A percentile compares a stretch with the other conserved stretches of the same genome.
phyloP scores from a whole-genome alignment of 78 protist species.

The Anaeramoeba flamelloides region DNA sequence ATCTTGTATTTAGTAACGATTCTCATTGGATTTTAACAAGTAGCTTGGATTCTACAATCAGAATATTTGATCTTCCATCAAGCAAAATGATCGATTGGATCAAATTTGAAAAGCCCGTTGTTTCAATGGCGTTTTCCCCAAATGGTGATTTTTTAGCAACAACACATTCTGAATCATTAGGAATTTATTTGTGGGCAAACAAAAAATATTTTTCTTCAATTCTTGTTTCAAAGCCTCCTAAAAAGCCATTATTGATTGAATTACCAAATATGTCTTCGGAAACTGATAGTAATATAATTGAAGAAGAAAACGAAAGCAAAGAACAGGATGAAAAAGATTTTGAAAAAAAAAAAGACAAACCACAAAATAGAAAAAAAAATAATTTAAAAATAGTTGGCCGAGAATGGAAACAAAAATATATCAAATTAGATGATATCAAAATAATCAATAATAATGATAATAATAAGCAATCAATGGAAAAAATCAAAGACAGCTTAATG shows the following conservation, averaged over 20 bases:
- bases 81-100: neutral
- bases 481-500: neutral
- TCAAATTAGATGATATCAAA: neutral
- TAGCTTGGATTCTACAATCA: neutral
- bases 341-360: no score
- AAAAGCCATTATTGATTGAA: neutral
- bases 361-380: no score
- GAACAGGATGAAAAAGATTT: no score
- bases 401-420: no score
- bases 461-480: neutral
- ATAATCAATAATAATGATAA: neutral
- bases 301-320: no score
- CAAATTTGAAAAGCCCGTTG: neutral
- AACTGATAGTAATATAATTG: no score
- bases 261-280: no score
- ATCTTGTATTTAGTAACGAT: neutral
- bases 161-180: neutral
- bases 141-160: neutral
- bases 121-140: neutral
- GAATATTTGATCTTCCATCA: neutral
- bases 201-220: neutral
- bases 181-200: neutral
- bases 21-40: neutral
- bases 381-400: no score
- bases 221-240: neutral